phyloP scores from a whole-genome alignment of 2,329 filamentous ascomycete species.

The Cladosporium sp. region DNA sequence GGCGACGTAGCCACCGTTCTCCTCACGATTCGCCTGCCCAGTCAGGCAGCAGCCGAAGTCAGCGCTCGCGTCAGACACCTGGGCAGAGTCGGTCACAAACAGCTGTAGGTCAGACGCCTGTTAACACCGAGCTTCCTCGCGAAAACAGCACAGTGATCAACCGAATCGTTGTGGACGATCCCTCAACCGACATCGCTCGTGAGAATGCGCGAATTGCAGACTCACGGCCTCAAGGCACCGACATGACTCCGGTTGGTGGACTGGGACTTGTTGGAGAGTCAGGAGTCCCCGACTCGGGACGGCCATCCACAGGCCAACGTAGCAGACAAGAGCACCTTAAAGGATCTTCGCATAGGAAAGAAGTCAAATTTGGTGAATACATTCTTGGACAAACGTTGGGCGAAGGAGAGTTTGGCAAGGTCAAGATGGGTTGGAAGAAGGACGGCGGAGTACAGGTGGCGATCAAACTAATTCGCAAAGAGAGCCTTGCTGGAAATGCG shows the following conservation, averaged over 20 bases:
- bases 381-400: conserved; percentile 93
- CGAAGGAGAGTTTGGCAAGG: conserved; percentile 97
- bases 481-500: conserved; percentile 82
- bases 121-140: conserved; percentile 54
- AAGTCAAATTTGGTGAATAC: conserved; percentile 90
- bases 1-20: conserved; percentile 35
- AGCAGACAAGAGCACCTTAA: conserved; percentile 58
- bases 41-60: conserved; percentile 39
- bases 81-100: conserved; percentile 42
- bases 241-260: conserved; percentile 44
- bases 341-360: conserved; percentile 55
- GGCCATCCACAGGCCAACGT: conserved; percentile 30
- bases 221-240: conserved; percentile 43
- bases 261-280: conserved; percentile 49
- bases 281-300: conserved; percentile 43
- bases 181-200: conserved; percentile 67
- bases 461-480: conserved; percentile 94
- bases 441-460: conserved; percentile 89
- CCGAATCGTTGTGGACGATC: conserved; percentile 71
- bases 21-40: conserved; percentile 45
- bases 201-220: conserved; percentile 67
- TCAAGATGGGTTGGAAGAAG: conserved; percentile 97
- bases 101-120: conserved; percentile 52
- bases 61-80: conserved; percentile 33
- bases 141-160: conserved; percentile 78